A percentile compares a stretch with the other conserved stretches of the same genome.
Evolutionary conservation across 73 alveolate genomes (phyloP).

Genomic region (Tetrahymena thermophila): DNA sequence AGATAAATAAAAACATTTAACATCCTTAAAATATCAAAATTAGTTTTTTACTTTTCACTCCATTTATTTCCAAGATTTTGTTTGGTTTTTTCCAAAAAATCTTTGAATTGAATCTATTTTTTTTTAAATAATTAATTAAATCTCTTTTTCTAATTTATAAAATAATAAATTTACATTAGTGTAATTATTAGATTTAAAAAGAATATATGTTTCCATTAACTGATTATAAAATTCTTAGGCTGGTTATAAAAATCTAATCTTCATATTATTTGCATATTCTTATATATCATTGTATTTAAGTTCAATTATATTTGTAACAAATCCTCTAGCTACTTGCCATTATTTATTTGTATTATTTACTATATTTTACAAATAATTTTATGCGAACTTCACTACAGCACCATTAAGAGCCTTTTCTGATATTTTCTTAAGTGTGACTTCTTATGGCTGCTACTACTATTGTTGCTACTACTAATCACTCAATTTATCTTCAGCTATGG

Average conservation of each 20-base stretch:
- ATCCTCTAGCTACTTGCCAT: conserved; percentile 2
- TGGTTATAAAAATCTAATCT: neutral
- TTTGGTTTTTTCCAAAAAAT: neutral
- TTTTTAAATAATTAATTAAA: neutral
- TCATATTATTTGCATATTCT: neutral
- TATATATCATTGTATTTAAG: neutral
- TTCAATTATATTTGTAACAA: neutral
- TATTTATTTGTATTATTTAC: neutral
- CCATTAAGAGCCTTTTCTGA: neutral
- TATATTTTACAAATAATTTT: neutral
- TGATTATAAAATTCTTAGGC: neutral
- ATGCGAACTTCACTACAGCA: neutral
- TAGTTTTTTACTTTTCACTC: neutral
- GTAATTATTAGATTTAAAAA: neutral
- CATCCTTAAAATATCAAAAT: neutral
- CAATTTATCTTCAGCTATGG: neutral
- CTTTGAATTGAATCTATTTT: neutral
- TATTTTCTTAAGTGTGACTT: neutral
- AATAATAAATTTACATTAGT: neutral
- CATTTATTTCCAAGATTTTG: neutral
- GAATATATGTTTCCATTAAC: neutral
- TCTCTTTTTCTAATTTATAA: neutral
- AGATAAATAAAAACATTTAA: too few relatives aligned
- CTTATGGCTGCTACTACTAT: neutral
- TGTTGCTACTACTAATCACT: neutral